Percentiles rank a stretch among this genome's conserved stretches.
phyloP scores from a whole-genome alignment of 2,329 filamentous ascomycete species.

The Pestalotiopsis sp. region DNA sequence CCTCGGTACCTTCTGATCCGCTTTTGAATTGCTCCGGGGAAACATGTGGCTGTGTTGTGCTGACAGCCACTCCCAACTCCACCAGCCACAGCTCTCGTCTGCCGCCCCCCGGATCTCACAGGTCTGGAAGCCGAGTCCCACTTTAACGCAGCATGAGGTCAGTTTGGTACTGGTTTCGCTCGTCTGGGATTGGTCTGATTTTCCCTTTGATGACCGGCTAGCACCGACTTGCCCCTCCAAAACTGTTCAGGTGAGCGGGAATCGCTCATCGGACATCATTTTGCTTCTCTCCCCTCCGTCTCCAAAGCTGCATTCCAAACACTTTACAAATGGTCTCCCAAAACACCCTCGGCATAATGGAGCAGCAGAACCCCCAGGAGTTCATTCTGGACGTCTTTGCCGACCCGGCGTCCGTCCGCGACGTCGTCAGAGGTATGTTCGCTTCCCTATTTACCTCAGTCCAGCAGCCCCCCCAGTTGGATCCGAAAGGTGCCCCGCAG shows the following conservation, averaged over 20 bases:
- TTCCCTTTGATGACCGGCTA: not conserved
- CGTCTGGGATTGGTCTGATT: not conserved
- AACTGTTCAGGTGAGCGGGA: constrained; percentile 3
- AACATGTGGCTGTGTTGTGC: not conserved
- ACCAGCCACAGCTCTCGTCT: not conserved
- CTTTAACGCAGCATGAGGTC: not conserved
- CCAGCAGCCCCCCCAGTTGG: not conserved
- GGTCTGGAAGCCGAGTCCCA: not conserved
- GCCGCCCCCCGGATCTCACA: not conserved
- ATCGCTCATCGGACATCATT: not conserved
- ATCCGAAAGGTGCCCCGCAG: constrained; percentile 2
- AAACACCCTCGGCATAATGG: constrained; percentile 38
- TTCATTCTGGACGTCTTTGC: constrained; percentile 94
- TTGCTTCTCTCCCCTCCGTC: not conserved
- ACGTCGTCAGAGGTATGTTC: constrained; percentile 82
- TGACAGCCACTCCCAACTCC: not conserved
- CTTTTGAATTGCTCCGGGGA: not conserved
- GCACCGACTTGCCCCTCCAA: not conserved
- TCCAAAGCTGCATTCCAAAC: not conserved
- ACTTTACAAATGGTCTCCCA: constrained; percentile 4
- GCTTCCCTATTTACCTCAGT: constrained; percentile 10
- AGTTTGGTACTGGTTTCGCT: not conserved
- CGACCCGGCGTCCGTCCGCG: constrained; percentile 85
- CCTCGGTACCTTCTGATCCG: constrained; percentile 13
- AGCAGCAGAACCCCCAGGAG: constrained; percentile 69